phyloP scores from a whole-genome alignment of 2,329 filamentous ascomycete species.

The Alternaria arbusti region DNA sequence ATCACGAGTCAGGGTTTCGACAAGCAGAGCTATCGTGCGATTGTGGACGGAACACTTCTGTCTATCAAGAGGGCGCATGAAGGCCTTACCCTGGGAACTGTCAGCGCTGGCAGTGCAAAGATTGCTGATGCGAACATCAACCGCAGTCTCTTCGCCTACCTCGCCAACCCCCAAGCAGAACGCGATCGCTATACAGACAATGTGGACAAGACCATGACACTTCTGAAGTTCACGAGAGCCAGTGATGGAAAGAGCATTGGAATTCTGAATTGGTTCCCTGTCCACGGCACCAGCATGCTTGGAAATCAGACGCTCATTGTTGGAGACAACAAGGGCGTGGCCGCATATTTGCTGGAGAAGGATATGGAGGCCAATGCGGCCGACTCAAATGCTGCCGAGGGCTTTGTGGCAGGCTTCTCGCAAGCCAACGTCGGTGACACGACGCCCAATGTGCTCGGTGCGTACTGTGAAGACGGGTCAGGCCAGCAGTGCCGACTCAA shows the following conservation, averaged over 20 bases:
- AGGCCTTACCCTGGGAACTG: conserved; percentile 70
- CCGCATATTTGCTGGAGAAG: conserved; percentile 82
- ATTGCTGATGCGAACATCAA: conserved; percentile 84
- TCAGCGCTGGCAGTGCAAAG: conserved; percentile 73
- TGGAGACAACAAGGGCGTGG: conserved; percentile 97
- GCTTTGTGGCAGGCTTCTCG: conserved; percentile 89
- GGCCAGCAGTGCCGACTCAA: conserved; percentile 71
- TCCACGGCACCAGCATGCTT: conserved; percentile 89
- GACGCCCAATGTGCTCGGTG: conserved; percentile 84
- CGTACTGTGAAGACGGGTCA: conserved; percentile 87
- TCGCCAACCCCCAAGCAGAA: conserved; percentile 81
- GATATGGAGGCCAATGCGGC: conserved; percentile 58
- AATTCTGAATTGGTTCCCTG: conserved; percentile 87
- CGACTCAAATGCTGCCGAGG: conserved; percentile 59
- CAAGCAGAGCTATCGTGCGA: conserved; percentile 84
- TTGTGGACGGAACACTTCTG: conserved; percentile 82
- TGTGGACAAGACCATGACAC: conserved; percentile 78
- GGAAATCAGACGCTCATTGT: conserved; percentile 90
- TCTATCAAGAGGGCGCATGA: conserved; percentile 84
- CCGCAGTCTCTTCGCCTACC: conserved; percentile 84
- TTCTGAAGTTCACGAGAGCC: conserved; percentile 77
- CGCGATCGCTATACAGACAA: conserved; percentile 70
- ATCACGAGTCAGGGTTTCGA: conserved; percentile 88
- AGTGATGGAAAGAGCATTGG: conserved; percentile 79
- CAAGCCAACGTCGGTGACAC: conserved; percentile 93